A percentile compares a stretch with the other conserved stretches of the same genome.
phyloP scores from a whole-genome alignment of 2,329 filamentous ascomycete genomes.

The Ceratocystis huliohia region DNA sequence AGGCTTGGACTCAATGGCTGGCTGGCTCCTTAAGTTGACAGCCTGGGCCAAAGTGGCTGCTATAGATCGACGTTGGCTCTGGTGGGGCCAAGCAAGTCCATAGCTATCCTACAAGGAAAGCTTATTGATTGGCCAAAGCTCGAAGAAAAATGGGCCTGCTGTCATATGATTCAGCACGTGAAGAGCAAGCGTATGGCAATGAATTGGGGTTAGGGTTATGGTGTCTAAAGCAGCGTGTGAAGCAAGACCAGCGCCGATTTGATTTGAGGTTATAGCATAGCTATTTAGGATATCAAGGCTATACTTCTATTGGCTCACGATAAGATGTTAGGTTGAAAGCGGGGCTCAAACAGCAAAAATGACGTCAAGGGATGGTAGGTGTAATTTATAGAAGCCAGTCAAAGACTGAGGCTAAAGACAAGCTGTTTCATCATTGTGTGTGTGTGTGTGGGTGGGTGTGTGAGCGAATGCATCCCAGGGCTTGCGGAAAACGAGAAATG shows the following conservation, averaged over 20 bases:
- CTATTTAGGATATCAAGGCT: no score
- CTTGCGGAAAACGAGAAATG: no score
- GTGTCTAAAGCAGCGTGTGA: no score
- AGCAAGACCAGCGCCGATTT: no score
- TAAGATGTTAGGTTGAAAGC: background rate
- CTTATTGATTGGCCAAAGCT: constrained; percentile 16
- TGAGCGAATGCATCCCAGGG: no score
- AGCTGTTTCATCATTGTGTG: no score
- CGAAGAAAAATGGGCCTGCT: background rate
- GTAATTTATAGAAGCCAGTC: background rate
- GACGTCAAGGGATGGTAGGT: background rate
- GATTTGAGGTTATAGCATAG: no score
- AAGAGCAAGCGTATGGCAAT: background rate
- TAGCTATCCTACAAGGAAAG: constrained; percentile 12
- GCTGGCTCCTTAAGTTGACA: constrained; percentile 12
- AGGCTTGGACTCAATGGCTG: constrained; percentile 12
- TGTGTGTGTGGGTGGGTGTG: no score
- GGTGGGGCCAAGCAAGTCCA: constrained; percentile 15
- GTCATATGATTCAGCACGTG: constrained; percentile 15
- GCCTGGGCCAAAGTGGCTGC: constrained; percentile 16
- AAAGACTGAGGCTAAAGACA: no score
- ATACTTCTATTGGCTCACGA: background rate
- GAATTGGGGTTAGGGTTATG: background rate
- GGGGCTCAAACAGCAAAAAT: background rate
- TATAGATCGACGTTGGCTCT: constrained; percentile 10